These are phyloP conservation scores for Vitis amurensis DNA, from an alignment of 164 flowering plant genomes.

Conservation along the genomic window DNA sequence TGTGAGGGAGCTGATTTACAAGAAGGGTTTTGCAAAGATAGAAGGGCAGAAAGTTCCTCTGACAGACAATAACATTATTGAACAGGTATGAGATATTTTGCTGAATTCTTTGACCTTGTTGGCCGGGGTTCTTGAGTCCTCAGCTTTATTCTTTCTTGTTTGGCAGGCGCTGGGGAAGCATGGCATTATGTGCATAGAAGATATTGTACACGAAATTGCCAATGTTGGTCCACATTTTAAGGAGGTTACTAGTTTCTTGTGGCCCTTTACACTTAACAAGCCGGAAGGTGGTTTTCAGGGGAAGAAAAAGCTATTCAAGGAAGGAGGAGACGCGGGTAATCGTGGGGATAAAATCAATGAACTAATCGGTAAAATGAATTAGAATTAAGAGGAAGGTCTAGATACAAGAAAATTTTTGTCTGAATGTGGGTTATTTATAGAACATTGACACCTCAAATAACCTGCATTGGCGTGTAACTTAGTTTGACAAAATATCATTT, in stretches of 20 bases:
- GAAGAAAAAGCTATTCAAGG: constrained; percentile 48
- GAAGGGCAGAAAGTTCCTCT: constrained; percentile 65
- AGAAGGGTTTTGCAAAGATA: constrained; percentile 66
- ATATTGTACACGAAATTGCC: constrained; percentile 72
- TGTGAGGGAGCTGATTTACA: constrained; percentile 76
- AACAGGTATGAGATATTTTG: constrained; percentile 50
- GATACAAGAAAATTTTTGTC: too few species aligned
- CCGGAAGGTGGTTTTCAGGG: constrained; percentile 57
- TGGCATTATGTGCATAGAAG: constrained; percentile 71
- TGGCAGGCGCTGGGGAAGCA: constrained; percentile 67
- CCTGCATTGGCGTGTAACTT: too few species aligned
- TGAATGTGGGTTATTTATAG: too few species aligned
- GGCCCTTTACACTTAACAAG: constrained; percentile 71
- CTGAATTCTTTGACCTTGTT: not conserved
- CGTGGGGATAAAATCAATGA: constrained; percentile 71
- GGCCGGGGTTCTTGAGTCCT: not conserved
- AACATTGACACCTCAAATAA: too few species aligned
- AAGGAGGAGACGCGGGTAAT: constrained; percentile 85
- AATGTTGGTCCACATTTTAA: constrained; percentile 73
- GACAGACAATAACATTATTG: constrained; percentile 78
- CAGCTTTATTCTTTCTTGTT: not conserved
- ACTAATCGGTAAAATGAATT: constrained; percentile 70
- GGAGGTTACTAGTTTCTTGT: constrained; percentile 57
- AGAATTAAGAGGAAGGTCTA: not conserved
- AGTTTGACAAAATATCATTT: too few species aligned